Base-by-base conservation (phyloP, 2,329 filamentous ascomycete species). In the Incumbomyces lentus region DNA sequence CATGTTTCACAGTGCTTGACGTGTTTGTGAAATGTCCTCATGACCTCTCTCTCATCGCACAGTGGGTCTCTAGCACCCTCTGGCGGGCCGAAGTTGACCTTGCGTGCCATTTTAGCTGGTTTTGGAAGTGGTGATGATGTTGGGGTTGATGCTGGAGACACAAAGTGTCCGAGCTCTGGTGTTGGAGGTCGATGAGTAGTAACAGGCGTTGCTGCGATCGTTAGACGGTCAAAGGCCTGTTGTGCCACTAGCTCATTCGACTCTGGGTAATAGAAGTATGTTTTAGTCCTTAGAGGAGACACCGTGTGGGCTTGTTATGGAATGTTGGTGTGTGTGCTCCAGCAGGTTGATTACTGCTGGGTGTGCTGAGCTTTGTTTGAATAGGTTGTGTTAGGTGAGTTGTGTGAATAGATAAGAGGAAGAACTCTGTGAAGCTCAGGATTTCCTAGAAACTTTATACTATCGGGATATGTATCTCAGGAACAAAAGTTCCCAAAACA, bases 41-140 rank as follows among this genome's bases (percentile, higher is more conserved):
- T 46, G 14, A 45, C 42, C 18, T 30, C 33, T 26, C 38, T 36
- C 34, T 45, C 42, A 37, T 45, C 42, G 12, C 33, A 30, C 6
- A 37, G 26, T 16, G 42, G 33, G 7, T 45, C 42, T 19, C 42
- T 33, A 14, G 42, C 42, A 31, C 42, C 42, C 29, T 45, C 42
- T n/a, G 34, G n/a, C 13, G 33, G 12, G 19, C 12, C 42, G 18
- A 29, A 45, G 42, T 29, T 45, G n/a, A 45, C 42, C 30, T 33
- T 45, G 14, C 42, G 42, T 19, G 33, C 33, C 42, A 45, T 45
- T 16, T 12, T 38, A 17, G 42, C 42, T n/a, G 19, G 4, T 37
- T 16, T 45, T 10, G 18, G 32, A 16, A 34, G 33, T 37, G 42
- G 42, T 45, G 42, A 45, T 3, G 34, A 11, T 12, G 42, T n/a